These are phyloP conservation scores for Borovskyia barvae DNA, from an alignment of 208 protist species.

Conservation along the genomic window DNA sequence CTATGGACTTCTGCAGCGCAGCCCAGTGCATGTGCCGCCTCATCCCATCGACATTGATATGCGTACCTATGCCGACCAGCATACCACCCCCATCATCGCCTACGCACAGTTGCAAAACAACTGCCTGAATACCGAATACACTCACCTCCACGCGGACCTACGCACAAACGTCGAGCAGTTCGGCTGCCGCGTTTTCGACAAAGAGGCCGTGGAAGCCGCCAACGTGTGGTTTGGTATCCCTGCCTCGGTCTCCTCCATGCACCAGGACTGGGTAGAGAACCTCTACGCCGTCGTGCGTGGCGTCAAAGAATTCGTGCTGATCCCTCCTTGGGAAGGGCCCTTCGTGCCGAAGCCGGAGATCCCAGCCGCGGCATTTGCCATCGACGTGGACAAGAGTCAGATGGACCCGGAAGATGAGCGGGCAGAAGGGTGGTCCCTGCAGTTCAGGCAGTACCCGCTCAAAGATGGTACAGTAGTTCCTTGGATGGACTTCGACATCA, in stretches of 20 bases:
- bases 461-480: constrained; percentile 69
- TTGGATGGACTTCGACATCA: constrained; percentile 88
- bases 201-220: constrained; percentile 63
- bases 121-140: constrained; percentile 81
- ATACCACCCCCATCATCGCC: constrained; percentile 36
- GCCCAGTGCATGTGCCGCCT: constrained; percentile 24
- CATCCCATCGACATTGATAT: constrained; percentile 62
- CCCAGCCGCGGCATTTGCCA: constrained; percentile 53
- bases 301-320: constrained; percentile 88
- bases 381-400: constrained; percentile 28
- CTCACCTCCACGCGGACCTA: constrained; percentile 71
- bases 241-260: constrained; percentile 81
- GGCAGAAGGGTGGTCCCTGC: constrained; percentile 21
- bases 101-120: constrained; percentile 93
- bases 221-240: constrained; percentile 91
- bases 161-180: constrained; percentile 49
- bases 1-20: constrained; percentile 60
- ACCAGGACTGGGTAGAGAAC: constrained; percentile 93
- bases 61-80: constrained; percentile 24
- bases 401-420: constrained; percentile 14
- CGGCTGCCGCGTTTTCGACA: constrained; percentile 65
- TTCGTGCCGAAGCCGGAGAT: constrained; percentile 83
- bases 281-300: constrained; percentile 89
- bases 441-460: constrained; percentile 41
- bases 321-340: constrained; percentile 86